Evolutionary conservation across 148 eudicot species (phyloP).

Genomic region (Drosera capensis): DNA sequence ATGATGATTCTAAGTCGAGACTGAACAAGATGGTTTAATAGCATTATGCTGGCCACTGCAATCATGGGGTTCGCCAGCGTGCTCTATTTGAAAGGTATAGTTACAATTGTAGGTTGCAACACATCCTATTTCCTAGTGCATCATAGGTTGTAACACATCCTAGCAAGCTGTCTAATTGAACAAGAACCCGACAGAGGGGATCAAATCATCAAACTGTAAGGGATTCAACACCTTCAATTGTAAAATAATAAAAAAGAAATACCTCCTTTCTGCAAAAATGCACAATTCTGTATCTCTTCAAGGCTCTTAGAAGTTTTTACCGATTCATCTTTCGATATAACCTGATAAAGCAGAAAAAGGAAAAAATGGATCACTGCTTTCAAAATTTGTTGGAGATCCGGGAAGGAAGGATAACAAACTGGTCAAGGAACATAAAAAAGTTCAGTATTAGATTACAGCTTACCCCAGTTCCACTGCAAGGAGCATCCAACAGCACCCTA

Average conservation of each 20-base stretch:
- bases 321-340: slow-evolving; percentile 93
- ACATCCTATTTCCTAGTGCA: too few relatives aligned
- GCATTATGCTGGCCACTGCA: neutral
- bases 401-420: neutral
- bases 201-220: too few relatives aligned
- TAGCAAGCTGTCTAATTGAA: too few relatives aligned
- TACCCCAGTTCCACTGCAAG: slow-evolving; percentile 99
- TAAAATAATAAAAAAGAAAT: neutral
- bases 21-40: too few relatives aligned
- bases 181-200: too few relatives aligned
- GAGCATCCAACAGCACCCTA: slow-evolving; percentile 87
- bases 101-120: too few relatives aligned
- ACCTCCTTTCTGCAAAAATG: slow-evolving; percentile 72
- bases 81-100: too few relatives aligned
- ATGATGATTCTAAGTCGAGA: too few relatives aligned
- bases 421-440: neutral
- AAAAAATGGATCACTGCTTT: neutral
- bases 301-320: slow-evolving; percentile 73
- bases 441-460: slow-evolving; percentile 8
- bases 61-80: too few relatives aligned
- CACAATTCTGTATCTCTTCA: slow-evolving; percentile 62
- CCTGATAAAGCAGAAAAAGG: slow-evolving; percentile 31
- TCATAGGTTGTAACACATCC: too few relatives aligned
- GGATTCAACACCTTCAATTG: too few relatives aligned
- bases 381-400: neutral